These are phyloP conservation scores for Xylariaceae sp. DNA, from an alignment of 2,329 filamentous ascomycete species.

Conservation along the genomic window DNA sequence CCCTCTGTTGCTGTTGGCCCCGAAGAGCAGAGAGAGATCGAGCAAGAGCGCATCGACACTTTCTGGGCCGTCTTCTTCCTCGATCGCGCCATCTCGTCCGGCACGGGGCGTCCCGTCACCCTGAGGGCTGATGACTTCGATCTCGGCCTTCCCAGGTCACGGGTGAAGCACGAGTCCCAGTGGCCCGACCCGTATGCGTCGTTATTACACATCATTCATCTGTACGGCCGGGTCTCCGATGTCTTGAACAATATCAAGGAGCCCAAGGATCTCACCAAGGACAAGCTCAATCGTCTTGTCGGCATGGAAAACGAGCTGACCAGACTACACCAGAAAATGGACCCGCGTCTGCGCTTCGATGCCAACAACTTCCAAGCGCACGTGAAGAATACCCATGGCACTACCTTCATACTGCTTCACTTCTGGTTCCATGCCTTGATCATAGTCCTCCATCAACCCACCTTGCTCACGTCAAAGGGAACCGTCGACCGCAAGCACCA, in stretches of 20 bases:
- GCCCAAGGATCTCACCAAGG: slow-evolving; percentile 68
- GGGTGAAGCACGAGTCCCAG: slow-evolving; percentile 51
- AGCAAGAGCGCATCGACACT: slow-evolving; percentile 79
- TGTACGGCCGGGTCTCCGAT: slow-evolving; percentile 82
- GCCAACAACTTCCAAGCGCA: slow-evolving; percentile 83
- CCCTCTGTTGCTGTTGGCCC: slow-evolving; percentile 35
- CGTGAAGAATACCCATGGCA: slow-evolving; percentile 74
- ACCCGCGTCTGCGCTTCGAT: slow-evolving; percentile 74
- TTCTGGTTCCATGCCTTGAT: slow-evolving; percentile 88
- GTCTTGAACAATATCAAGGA: slow-evolving; percentile 77
- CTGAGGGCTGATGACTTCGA: slow-evolving; percentile 83
- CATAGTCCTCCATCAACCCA: slow-evolving; percentile 80
- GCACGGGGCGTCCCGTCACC: slow-evolving; percentile 79
- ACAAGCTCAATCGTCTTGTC: slow-evolving; percentile 66
- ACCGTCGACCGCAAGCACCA: slow-evolving; percentile 58
- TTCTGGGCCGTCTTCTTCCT: slow-evolving; percentile 90
- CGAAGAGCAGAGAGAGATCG: slow-evolving; percentile 60
- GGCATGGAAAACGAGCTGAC: slow-evolving; percentile 81
- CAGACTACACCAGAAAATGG: slow-evolving; percentile 66
- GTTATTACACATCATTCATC: slow-evolving; percentile 76
- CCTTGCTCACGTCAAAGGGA: slow-evolving; percentile 73
- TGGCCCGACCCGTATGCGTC: slow-evolving; percentile 78
- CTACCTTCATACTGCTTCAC: slow-evolving; percentile 81
- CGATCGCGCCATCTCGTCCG: slow-evolving; percentile 82
- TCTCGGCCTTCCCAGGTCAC: slow-evolving; percentile 59